Conservation (phyloP, 1,284 basidiomycete species). For the Albatrellus sp. region DNA sequence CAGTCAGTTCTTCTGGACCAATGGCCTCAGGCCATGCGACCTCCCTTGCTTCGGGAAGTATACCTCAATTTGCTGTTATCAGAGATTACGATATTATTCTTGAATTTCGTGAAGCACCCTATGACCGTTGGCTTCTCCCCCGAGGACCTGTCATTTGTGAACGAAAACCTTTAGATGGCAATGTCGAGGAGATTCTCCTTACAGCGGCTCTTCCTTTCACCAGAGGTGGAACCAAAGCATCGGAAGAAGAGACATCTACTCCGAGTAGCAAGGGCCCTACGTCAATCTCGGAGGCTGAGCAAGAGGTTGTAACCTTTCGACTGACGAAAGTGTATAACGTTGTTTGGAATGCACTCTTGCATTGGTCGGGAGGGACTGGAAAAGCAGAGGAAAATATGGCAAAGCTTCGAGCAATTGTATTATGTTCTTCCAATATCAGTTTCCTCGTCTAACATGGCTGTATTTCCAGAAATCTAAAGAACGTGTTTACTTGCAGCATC, state of each 20-base stretch:
- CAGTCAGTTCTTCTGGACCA: slow-evolving; percentile 5
- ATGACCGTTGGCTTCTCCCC: slow-evolving; percentile 54
- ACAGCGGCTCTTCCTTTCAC: slow-evolving; percentile 25
- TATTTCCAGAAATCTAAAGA: slow-evolving; percentile 22
- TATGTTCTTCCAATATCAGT: not conserved
- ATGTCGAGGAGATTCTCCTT: slow-evolving; percentile 21
- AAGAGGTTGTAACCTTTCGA: slow-evolving; percentile 32
- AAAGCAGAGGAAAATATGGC: slow-evolving; percentile 29
- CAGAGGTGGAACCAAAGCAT: slow-evolving; percentile 1
- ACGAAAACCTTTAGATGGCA: slow-evolving; percentile 15
- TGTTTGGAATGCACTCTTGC: slow-evolving; percentile 40
- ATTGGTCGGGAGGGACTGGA: slow-evolving; percentile 45
- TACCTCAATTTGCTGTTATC: slow-evolving; percentile 15
- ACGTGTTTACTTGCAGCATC: slow-evolving; percentile 44
- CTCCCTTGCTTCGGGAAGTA: not conserved
- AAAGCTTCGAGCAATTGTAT: slow-evolving; percentile 30
- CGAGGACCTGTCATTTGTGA: slow-evolving; percentile 41
- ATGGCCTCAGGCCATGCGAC: too few species aligned
- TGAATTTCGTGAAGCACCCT: slow-evolving; percentile 49
- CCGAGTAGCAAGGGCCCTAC: not conserved
- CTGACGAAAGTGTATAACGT: slow-evolving; percentile 30
- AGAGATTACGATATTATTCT: slow-evolving; percentile 56
- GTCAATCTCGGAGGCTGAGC: slow-evolving; percentile 8
- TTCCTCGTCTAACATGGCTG: slow-evolving; percentile 3
- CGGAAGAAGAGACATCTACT: too few species aligned